Evolutionary conservation across 2,329 filamentous ascomycete genomes (phyloP), one percentile per base, ranked within the genome.

Genomic region (Chaetoscypha palmicola): DNA sequence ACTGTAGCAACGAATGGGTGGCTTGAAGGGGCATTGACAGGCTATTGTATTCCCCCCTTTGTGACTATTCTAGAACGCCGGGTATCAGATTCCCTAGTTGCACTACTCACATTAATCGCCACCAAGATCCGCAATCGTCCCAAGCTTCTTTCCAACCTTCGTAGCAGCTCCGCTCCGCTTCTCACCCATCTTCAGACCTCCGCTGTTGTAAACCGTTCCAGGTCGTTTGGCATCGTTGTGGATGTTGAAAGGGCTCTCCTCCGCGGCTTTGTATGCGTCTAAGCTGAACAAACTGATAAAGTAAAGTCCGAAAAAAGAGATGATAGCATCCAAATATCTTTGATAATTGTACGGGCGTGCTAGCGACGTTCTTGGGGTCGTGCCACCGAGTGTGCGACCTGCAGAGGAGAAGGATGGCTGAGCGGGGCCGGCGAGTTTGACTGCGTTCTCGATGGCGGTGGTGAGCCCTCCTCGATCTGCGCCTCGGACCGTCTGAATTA

Each of bases 391-490:
- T 19, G 74, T 79, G 34, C 77, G 71, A 1, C 79, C 79, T 0
- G 69, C 69, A 0, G 70, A 72, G 40, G 67, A 68, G 58, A 81
- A 82, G 0, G 64, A 64, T 2, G 71, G 68, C 38, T 68, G 71
- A 1, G 64, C 56, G 4, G 68, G 42, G 8, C 59, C 58, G 16
- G 61, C 57, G 14, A 81, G 67, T 61, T 76, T 77, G 40, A 79
- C 68, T 3, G 77, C 78, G 62, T 84, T 84, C 58, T 83, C 81
- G 52, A 96, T 81, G 19, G 86, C 86, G 44, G 79, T 74, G 26
- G 81, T 83, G 33, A 98, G 78, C 40, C 79, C 81, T 9, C 80
- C 73, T 1, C 81, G 77, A 68, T 95, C 86, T 24, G 90, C 89
- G 56, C 92, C 92, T 59, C 77, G 76, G 60, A 95, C 80, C 23